Evolutionary conservation across 176 grass and related monocot species (phyloP).

Genomic region (Aechmea fasciata): DNA sequence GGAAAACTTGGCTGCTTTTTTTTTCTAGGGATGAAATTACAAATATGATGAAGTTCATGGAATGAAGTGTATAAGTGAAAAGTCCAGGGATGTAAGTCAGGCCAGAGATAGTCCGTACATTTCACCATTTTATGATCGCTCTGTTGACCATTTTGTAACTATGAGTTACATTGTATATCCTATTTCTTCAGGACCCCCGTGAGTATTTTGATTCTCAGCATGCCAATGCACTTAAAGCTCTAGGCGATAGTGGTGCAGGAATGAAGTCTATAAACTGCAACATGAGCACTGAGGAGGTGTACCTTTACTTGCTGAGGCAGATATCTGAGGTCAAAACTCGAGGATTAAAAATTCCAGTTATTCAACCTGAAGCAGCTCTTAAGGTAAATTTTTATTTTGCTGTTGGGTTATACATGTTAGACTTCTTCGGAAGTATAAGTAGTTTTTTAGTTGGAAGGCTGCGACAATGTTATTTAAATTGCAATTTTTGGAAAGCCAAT

Average conservation of each 20-base stretch:
- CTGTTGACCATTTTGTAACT: not conserved
- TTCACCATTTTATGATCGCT: no score
- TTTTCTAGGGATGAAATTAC: no score
- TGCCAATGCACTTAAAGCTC: slow-evolving; percentile 81
- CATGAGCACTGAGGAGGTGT: slow-evolving; percentile 60
- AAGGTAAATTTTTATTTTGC: slow-evolving; percentile 45
- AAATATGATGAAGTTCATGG: no score
- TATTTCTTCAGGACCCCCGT: slow-evolving; percentile 64
- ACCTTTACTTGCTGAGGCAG: slow-evolving; percentile 51
- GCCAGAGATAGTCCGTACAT: no score
- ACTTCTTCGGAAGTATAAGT: not conserved
- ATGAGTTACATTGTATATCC: slow-evolving; percentile 12
- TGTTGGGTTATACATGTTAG: not conserved
- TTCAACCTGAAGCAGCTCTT: slow-evolving; percentile 62
- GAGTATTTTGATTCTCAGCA: slow-evolving; percentile 98
- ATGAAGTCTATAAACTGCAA: slow-evolving; percentile 34
- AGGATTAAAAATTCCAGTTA: slow-evolving; percentile 40
- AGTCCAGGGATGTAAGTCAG: no score
- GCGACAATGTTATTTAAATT: no score
- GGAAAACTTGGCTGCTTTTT: no score
- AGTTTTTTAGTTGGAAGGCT: not conserved
- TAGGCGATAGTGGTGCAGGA: slow-evolving; percentile 51
- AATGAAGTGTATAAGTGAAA: no score
- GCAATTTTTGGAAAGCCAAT: no score
- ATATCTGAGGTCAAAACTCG: slow-evolving; percentile 61